phyloP scores from a whole-genome alignment of 768 basidiomycete genomes.

The Suillus discolor region DNA sequence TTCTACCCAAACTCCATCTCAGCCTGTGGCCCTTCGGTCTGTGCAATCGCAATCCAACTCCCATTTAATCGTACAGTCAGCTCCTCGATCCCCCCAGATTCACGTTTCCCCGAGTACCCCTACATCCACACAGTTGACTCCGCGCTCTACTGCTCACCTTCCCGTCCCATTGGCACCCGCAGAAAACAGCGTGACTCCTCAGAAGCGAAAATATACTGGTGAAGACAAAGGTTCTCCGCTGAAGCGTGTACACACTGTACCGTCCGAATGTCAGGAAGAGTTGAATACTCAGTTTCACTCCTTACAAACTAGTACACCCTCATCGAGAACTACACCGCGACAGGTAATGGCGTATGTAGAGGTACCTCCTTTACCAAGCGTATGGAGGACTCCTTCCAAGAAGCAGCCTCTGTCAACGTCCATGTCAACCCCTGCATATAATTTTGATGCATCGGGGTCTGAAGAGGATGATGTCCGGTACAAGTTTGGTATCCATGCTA shows the following conservation, averaged over 20 bases:
- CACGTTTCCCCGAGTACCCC: not conserved
- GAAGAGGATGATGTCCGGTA: conserved; percentile 39
- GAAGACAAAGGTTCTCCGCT: conserved; percentile 61
- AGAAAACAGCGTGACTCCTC: conserved; percentile 50
- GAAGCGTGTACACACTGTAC: conserved; percentile 52
- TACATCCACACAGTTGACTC: conserved; percentile 28
- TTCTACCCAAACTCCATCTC: conserved; percentile 19
- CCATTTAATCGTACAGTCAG: not conserved
- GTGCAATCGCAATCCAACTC: conserved; percentile 10
- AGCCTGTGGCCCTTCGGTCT: conserved; percentile 15
- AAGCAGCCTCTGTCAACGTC: conserved; percentile 30
- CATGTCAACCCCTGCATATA: conserved; percentile 55
- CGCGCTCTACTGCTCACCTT: conserved; percentile 34
- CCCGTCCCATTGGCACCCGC: conserved; percentile 42
- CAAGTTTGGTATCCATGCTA: conserved; percentile 31
- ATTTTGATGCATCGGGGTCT: conserved; percentile 32
- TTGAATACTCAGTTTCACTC: not conserved
- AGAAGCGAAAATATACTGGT: conserved; percentile 68
- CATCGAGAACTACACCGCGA: conserved; percentile 32
- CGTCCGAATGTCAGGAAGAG: not conserved
- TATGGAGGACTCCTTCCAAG: conserved; percentile 30
- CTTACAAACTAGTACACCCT: conserved; percentile 11
- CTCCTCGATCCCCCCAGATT: not conserved
- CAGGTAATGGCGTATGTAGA: conserved; percentile 36
- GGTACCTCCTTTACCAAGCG: conserved; percentile 30